Evolutionary conservation across 176 grass and related monocot species (phyloP), one percentile per base, ranked within the genome.

Genomic region (Puccinellia tenuiflora): DNA sequence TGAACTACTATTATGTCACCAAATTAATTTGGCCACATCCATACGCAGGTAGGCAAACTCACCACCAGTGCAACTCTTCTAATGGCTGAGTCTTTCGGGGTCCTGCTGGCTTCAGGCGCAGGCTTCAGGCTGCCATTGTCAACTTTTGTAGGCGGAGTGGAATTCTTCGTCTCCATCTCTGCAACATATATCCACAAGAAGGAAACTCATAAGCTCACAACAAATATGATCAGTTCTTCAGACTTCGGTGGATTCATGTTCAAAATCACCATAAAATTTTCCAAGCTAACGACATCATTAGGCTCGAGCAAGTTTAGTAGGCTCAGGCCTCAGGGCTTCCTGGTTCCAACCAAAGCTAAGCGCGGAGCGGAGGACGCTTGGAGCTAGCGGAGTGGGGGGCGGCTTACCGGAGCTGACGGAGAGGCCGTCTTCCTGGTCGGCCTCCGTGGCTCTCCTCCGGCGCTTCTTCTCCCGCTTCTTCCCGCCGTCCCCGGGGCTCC

Each of bases 31-130:
- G 61, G 5, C 12, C 5, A n/a, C 12, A 69, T 61, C 5, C 8
- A 37, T 38, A 50, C 10, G 15, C 9, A 61, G 59, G 26, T 28
- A 63, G 28, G 15, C n/a, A n/a, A 69, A 86, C 79, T 83, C 38
- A 90, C 88, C 88, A 90, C 88, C 56, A 90, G 4, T 17, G 88
- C 73, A 67, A 90, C 88, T 39, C 39, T 90, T 79, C 88, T 90
- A 59, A 90, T 75, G 38, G 88, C 83, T 0, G 64, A 56, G 51
- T 30, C 48, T 75, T 86, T 90, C 35, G 22, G 51, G 0, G 46
- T 51, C 17, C 18, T 5, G 17, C 29, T 65, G 29, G 75, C 10
- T 21, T 75, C 57, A 7, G 15, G n/a, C 6, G 7, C 47, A 33
- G 75, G 66, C 22, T 83, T 74, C 4, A 31, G 14, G 31, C 47